A percentile compares a stretch with the other conserved stretches of the same genome.
Evolutionary conservation across 2,329 filamentous ascomycete species (phyloP).

Genomic region (Sporothrix phasma): DNA sequence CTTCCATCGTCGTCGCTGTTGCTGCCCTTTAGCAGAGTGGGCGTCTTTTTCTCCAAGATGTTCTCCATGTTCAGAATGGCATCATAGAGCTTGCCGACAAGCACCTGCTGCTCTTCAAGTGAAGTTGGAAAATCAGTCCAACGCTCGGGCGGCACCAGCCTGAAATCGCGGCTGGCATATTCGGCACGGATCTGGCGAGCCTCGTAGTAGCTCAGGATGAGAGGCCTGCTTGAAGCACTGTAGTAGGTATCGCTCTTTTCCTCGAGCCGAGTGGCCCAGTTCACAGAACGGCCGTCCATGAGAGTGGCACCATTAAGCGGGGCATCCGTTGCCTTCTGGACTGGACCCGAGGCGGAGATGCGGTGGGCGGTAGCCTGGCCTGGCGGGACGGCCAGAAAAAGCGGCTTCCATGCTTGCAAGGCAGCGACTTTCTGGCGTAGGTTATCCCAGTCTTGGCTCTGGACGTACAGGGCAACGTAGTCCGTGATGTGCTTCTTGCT

Average conservation of each 20-base stretch:
- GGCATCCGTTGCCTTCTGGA: background rate
- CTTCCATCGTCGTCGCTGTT: background rate
- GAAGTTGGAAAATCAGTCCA: constrained; percentile 17
- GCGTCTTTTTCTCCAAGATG: constrained; percentile 16
- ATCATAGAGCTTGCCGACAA: constrained; percentile 25
- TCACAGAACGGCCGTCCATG: constrained; percentile 4
- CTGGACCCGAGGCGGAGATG: background rate
- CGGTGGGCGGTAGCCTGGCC: constrained; percentile 7
- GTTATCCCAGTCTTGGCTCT: background rate
- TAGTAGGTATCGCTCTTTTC: constrained; percentile 5
- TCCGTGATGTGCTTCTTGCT: background rate
- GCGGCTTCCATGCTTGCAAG: constrained; percentile 9
- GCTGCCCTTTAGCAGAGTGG: constrained; percentile 6
- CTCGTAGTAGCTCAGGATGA: constrained; percentile 13
- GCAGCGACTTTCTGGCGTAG: background rate
- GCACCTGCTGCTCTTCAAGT: constrained; percentile 19
- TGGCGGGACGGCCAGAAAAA: constrained; percentile 3
- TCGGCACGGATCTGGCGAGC: constrained; percentile 15
- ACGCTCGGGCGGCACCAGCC: background rate
- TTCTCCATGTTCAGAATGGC: constrained; percentile 19
- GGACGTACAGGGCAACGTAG: background rate
- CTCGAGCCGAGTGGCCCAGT: constrained; percentile 13
- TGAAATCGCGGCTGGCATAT: constrained; percentile 17
- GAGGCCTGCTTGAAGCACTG: background rate
- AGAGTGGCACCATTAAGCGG: constrained; percentile 13